phyloP scores from a whole-genome alignment of 495 filamentous ascomycete genomes.

The Aspergillus homomorphus region DNA sequence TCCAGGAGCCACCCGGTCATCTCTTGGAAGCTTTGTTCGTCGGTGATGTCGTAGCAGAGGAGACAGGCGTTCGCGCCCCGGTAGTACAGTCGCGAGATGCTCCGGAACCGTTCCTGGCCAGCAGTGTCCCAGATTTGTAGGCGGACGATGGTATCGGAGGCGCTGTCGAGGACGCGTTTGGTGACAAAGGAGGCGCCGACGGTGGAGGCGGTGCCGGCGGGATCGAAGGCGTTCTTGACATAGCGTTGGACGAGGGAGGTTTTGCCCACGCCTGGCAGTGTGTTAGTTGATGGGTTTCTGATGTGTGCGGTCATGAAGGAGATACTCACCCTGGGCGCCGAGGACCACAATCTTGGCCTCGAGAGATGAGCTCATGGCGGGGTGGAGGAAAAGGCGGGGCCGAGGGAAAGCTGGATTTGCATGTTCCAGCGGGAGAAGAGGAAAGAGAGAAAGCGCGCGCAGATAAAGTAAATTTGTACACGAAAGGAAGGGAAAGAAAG shows the following conservation, averaged over 20 bases:
- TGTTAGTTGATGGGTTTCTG: background rate
- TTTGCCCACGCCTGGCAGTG: constrained; percentile 76
- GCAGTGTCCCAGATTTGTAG: constrained; percentile 94
- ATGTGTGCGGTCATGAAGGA: background rate
- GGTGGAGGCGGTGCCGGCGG: constrained; percentile 69
- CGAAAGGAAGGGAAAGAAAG: background rate
- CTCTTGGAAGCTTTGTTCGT: constrained; percentile 79
- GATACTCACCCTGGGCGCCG: constrained; percentile 64
- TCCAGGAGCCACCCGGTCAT: constrained; percentile 92
- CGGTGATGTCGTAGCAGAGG: constrained; percentile 92
- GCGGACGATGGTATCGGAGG: constrained; percentile 74
- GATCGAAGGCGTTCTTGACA: constrained; percentile 72
- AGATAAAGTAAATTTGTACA: background rate
- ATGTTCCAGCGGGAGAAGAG: constrained; percentile 26
- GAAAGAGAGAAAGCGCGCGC: background rate
- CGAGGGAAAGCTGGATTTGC: constrained; percentile 28
- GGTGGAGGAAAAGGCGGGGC: constrained; percentile 29
- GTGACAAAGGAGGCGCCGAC: constrained; percentile 93
- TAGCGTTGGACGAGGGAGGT: constrained; percentile 87
- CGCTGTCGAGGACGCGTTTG: constrained; percentile 82
- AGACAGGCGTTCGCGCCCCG: constrained; percentile 91
- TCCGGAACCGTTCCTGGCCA: constrained; percentile 92
- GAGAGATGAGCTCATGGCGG: constrained; percentile 66
- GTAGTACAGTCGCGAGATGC: constrained; percentile 92
- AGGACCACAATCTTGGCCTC: constrained; percentile 93